These are phyloP conservation scores for Solanum hybrid DNA, from an alignment of 305 asterid genomes.

Conservation along the genomic window DNA sequence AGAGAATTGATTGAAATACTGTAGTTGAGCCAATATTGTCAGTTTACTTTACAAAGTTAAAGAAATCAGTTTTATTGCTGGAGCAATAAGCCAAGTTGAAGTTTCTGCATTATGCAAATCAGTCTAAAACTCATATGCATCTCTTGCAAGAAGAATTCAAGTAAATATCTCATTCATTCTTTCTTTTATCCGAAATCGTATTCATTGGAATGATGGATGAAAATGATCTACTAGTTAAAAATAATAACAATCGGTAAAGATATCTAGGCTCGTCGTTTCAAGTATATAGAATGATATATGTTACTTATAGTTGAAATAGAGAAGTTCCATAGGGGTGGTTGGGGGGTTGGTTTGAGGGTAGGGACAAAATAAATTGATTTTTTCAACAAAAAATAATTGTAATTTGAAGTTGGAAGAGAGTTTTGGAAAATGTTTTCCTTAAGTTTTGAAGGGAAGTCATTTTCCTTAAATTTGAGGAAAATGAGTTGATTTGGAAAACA, in stretches of 20 bases:
- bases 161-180: not conserved
- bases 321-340: not conserved
- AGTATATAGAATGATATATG: not conserved
- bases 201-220: not conserved
- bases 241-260: not conserved
- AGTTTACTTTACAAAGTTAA: not conserved
- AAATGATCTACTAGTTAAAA: not conserved
- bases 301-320: not conserved
- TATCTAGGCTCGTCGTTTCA: not conserved
- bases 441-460: too few relatives aligned
- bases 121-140: not conserved
- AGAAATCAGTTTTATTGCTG: not conserved
- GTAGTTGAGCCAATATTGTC: not conserved
- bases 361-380: too few relatives aligned
- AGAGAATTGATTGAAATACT: not conserved
- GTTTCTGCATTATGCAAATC: not conserved
- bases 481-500: too few relatives aligned
- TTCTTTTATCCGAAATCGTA: not conserved
- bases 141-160: not conserved
- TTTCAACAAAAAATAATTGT: too few relatives aligned
- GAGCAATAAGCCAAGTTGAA: not conserved
- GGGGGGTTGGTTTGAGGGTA: too few relatives aligned
- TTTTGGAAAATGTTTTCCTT: too few relatives aligned
- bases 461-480: too few relatives aligned
- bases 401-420: too few relatives aligned